Evolutionary conservation across 495 filamentous ascomycete genomes (phyloP), one percentile per base, ranked within the genome.

Genomic region (Trichocladium antarcticum): DNA sequence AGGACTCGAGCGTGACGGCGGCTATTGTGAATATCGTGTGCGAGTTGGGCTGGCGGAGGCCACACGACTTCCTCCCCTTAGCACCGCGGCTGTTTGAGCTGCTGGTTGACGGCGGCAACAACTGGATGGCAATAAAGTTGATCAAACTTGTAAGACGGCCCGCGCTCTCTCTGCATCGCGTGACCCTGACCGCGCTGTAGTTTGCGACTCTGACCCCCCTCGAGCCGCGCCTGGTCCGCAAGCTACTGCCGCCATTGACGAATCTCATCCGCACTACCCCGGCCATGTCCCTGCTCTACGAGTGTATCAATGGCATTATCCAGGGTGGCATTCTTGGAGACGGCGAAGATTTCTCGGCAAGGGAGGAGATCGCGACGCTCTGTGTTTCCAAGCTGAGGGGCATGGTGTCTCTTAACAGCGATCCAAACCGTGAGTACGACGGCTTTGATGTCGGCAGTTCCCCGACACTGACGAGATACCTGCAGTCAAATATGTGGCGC

Each of bases 51-150:
- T 95, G 90, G 82, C 75, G 92, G 53, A 78, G 94, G 51, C 92
- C 92, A 1, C 81, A 85, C 51, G 94, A 98, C 61, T 97, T 97
- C 56, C 75, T 98, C 2, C 84, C 93, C 7, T 69, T 98, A 12
- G 92, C 92, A 5, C 92, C 93, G 10, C 75, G 92, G 42, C 69
- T 98, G 28, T 98, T 97, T 54, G 87, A 93, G 45, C 71, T 98
- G 10, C 70, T 98, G 9, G 89, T 95, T n/a, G 84, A 90, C 43
- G 79, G 87, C 27, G 85, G 83, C 6, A 97, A 98, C 62, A 98
- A 98, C 67, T 98, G 92, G 92, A 97, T 98, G 90, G 89, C 88
- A 28, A 97, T 98, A 60, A 98, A 98, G 58, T 78, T 97, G 46
- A 98, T 98, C 60, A 98, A 98, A 64, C 76, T 98, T 42, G 89